Evolutionary conservation across 768 basidiomycete species (phyloP).

Genomic region (Suillus decipiens): DNA sequence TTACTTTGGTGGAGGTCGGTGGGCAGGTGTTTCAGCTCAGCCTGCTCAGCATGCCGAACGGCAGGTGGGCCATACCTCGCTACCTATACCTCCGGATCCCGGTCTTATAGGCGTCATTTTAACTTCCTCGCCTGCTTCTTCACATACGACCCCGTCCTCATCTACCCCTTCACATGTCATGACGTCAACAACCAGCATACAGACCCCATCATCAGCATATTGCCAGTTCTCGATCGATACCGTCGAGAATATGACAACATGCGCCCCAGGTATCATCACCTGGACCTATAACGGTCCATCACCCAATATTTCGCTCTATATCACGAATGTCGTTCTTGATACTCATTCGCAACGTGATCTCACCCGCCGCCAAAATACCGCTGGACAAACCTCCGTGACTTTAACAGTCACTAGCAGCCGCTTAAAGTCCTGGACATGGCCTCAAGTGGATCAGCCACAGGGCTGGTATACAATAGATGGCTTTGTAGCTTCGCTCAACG

Average conservation of each 20-base stretch:
- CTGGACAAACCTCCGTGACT: slow-evolving; percentile 16
- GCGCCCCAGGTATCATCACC: slow-evolving; percentile 31
- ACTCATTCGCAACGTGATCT: slow-evolving; percentile 21
- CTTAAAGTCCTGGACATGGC: slow-evolving; percentile 40
- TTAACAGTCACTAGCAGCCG: slow-evolving; percentile 33
- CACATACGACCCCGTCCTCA: slow-evolving; percentile 9
- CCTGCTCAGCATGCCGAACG: slow-evolving; percentile 3
- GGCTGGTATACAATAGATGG: slow-evolving; percentile 49
- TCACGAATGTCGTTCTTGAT: slow-evolving; percentile 39
- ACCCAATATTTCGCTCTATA: slow-evolving; percentile 33
- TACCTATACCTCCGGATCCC: neutral
- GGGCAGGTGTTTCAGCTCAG: neutral
- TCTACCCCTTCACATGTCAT: slow-evolving; percentile 10
- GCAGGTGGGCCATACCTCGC: neutral
- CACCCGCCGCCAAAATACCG: slow-evolving; percentile 9
- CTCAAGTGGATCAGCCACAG: slow-evolving; percentile 43
- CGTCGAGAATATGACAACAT: slow-evolving; percentile 36
- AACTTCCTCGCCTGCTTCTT: neutral
- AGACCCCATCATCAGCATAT: slow-evolving; percentile 17
- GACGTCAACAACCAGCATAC: slow-evolving; percentile 9
- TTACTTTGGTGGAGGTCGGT: neutral
- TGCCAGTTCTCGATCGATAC: slow-evolving; percentile 23
- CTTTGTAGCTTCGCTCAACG: slow-evolving; percentile 6
- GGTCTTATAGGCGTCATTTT: no score
- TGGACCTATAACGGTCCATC: slow-evolving; percentile 44